These are phyloP conservation scores for Cymbomonas tetramitiformis DNA, from an alignment of 139 green algal species.

Conservation along the genomic window DNA sequence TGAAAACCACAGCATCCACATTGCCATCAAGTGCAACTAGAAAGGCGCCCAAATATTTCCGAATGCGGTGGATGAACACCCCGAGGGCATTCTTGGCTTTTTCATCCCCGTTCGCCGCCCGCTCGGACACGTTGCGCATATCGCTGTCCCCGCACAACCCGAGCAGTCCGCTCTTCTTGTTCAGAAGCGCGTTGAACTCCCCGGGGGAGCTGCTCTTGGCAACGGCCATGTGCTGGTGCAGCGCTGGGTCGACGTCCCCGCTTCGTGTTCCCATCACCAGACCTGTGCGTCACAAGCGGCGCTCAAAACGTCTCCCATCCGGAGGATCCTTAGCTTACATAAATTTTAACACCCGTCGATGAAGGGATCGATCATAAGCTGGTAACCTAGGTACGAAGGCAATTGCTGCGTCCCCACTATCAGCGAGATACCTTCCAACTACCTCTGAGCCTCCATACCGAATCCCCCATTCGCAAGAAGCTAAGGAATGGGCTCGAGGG, in stretches of 20 bases:
- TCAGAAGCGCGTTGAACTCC: slow-evolving; percentile 50
- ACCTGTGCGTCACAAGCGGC: too few species aligned
- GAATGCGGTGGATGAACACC: slow-evolving; percentile 60
- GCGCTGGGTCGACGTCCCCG: slow-evolving; percentile 60
- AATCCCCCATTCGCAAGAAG: too few species aligned
- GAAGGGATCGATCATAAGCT: too few species aligned
- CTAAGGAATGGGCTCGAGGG: too few species aligned
- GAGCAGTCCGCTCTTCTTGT: slow-evolving; percentile 62
- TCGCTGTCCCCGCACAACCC: slow-evolving; percentile 42
- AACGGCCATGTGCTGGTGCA: slow-evolving; percentile 36
- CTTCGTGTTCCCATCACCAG: slow-evolving; percentile 32
- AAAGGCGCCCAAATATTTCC: slow-evolving; percentile 79
- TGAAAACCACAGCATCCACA: slow-evolving; percentile 75
- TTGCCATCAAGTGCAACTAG: slow-evolving; percentile 46
- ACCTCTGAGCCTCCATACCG: too few species aligned
- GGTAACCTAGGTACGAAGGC: too few species aligned
- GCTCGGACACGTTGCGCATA: slow-evolving; percentile 41
- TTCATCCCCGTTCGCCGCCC: slow-evolving; percentile 30
- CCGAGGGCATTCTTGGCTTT: slow-evolving; percentile 46
- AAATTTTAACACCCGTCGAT: too few species aligned
- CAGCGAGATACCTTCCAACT: too few species aligned
- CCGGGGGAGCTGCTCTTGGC: slow-evolving; percentile 20
- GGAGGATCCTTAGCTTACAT: too few species aligned
- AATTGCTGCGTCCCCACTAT: too few species aligned
- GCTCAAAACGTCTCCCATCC: too few species aligned